Conservation (phyloP, 2,329 filamentous ascomycete species). For the Thyridium curvatum region DNA sequence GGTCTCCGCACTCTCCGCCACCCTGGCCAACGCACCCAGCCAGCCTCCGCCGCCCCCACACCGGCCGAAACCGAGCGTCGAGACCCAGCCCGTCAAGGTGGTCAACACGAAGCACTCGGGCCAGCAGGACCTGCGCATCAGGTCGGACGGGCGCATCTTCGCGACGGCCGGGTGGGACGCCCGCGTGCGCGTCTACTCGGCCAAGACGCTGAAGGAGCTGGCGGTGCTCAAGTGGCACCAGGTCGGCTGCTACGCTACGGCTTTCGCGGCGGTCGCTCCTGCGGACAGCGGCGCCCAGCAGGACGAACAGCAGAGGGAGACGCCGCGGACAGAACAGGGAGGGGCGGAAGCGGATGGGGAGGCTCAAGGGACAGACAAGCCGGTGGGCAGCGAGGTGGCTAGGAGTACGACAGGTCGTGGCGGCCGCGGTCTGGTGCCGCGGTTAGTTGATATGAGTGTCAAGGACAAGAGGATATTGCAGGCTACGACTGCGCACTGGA, state of each 20-base stretch:
- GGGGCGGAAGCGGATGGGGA: background rate
- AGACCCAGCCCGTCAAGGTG: constrained; percentile 48
- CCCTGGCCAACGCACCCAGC: constrained; percentile 11
- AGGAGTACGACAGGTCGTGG: constrained; percentile 3
- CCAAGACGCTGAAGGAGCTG: constrained; percentile 75
- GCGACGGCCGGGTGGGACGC: constrained; percentile 93
- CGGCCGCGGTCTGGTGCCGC: constrained; percentile 17
- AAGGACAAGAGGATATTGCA: constrained; percentile 57
- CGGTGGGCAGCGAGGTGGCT: background rate
- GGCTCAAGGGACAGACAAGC: background rate
- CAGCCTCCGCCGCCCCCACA: constrained; percentile 4
- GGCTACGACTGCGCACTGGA: constrained; percentile 73
- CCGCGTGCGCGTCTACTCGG: constrained; percentile 72
- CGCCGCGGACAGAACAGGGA: constrained; percentile 1
- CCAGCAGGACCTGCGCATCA: constrained; percentile 73
- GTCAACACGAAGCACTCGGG: constrained; percentile 82
- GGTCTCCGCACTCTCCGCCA: constrained; percentile 16
- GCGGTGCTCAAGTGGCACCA: constrained; percentile 94
- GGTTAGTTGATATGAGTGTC: constrained; percentile 38
- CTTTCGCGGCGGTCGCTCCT: constrained; percentile 51
- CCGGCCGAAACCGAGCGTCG: constrained; percentile 4
- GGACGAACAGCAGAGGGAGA: constrained; percentile 3
- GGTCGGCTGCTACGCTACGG: constrained; percentile 76
- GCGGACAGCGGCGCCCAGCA: constrained; percentile 4
- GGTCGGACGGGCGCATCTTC: constrained; percentile 76